A percentile compares a stretch with the other conserved stretches of the same genome.
phyloP scores from a whole-genome alignment of 2,329 filamentous ascomycete genomes.

The Pseudogymnoascus sp. region DNA sequence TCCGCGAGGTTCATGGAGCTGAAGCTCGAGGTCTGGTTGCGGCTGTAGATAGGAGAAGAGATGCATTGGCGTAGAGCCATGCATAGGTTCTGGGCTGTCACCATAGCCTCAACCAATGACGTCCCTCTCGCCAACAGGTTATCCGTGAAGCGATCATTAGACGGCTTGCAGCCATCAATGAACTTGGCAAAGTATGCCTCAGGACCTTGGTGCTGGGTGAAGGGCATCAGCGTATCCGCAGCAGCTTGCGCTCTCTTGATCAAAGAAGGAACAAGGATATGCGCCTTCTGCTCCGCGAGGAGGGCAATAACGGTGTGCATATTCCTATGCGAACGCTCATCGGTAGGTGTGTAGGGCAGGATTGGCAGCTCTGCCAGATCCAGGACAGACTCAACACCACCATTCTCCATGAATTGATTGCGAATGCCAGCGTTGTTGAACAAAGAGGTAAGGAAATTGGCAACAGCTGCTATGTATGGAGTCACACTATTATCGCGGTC shows the following conservation, averaged over 20 bases:
- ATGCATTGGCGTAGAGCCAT: constrained; percentile 69
- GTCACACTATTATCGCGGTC: constrained; percentile 23
- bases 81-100: constrained; percentile 68
- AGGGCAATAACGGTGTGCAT: constrained; percentile 67
- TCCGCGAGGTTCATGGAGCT: constrained; percentile 75
- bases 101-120: constrained; percentile 65
- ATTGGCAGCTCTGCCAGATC: constrained; percentile 78
- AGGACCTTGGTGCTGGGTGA: constrained; percentile 43
- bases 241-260: constrained; percentile 64
- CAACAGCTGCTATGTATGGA: constrained; percentile 62
- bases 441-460: constrained; percentile 57
- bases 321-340: constrained; percentile 57
- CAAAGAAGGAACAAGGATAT: constrained; percentile 74
- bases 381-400: constrained; percentile 75
- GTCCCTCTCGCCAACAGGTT: constrained; percentile 56
- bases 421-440: constrained; percentile 25
- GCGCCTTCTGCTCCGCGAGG: constrained; percentile 71
- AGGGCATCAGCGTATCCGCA: constrained; percentile 57
- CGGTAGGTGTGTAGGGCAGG: constrained; percentile 64
- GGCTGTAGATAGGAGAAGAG: constrained; percentile 49
- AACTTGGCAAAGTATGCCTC: constrained; percentile 63
- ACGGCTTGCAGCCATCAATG: constrained; percentile 36
- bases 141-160: constrained; percentile 27
- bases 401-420: constrained; percentile 61
- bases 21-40: constrained; percentile 51